Percentiles rank a stretch among this genome's conserved stretches.
Conservation (phyloP, 2,329 filamentous ascomycete genomes). For the Beauveria caledonica region DNA sequence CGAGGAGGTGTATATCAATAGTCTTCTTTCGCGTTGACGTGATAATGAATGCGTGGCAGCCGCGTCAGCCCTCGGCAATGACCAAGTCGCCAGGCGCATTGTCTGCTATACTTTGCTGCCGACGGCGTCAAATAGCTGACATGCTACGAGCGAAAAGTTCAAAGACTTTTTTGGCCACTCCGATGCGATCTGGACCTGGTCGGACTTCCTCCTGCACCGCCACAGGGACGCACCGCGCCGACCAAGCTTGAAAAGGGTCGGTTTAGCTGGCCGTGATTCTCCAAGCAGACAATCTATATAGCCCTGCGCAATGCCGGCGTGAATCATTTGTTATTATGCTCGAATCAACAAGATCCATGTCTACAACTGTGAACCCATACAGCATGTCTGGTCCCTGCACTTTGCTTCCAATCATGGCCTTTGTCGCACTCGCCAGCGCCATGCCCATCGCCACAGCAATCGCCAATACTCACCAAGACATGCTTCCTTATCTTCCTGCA, state of each 20-base stretch:
- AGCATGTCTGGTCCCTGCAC: neutral
- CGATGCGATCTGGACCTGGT: neutral
- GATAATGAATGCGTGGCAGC: neutral
- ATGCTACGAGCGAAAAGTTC: too few relatives aligned
- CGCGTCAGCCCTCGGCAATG: neutral
- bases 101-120: too few relatives aligned
- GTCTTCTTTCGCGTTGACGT: neutral
- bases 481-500: neutral
- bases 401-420: neutral
- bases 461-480: neutral
- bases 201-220: neutral
- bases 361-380: neutral
- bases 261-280: neutral
- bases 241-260: neutral
- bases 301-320: neutral
- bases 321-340: neutral
- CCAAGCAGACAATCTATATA: neutral
- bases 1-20: neutral
- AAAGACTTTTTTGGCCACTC: too few relatives aligned
- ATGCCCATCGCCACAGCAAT: constrained; percentile 2
- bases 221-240: neutral
- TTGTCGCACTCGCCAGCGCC: constrained; percentile 5
- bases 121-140: too few relatives aligned
- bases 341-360: too few relatives aligned
- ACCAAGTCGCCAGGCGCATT: too few relatives aligned